phyloP scores from a whole-genome alignment of 805 yeast species.

The Pichia californica region DNA sequence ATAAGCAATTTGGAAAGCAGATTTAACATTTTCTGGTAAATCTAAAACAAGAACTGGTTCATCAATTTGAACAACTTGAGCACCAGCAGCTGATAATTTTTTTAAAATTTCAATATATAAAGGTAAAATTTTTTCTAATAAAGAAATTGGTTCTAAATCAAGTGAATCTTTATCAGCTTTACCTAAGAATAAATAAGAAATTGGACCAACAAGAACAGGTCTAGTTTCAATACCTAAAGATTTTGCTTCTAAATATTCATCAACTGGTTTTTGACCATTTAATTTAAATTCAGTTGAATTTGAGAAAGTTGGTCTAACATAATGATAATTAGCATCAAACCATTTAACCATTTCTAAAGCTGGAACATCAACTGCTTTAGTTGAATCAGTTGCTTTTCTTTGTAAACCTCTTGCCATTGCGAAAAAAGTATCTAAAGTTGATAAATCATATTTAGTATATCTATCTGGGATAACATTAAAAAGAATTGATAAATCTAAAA shows the following conservation, averaged over 20 bases:
- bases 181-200: constrained; percentile 90
- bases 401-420: constrained; percentile 99
- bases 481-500: constrained; percentile 82
- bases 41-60: constrained; percentile 96
- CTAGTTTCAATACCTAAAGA: constrained; percentile 93
- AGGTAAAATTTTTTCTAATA: constrained; percentile 85
- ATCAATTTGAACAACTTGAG: constrained; percentile 89
- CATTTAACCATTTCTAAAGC: constrained; percentile 99
- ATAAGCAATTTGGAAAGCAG: constrained; percentile 85
- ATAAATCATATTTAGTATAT: constrained; percentile 85
- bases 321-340: constrained; percentile 99
- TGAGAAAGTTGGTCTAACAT: constrained; percentile 98
- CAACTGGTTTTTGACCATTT: constrained; percentile 94
- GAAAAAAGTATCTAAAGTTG: constrained; percentile 85
- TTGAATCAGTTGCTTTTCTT: constrained; percentile 84
- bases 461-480: constrained; percentile 97
- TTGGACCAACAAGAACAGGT: constrained; percentile 96
- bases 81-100: constrained; percentile 92
- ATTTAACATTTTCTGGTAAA: constrained; percentile 75
- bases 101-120: constrained; percentile 84
- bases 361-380: constrained; percentile 93
- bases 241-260: constrained; percentile 97
- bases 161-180: constrained; percentile 97
- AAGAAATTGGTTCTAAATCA: constrained; percentile 87
- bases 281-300: constrained; percentile 93